These are phyloP conservation scores for Stereum hirsutum DNA, from an alignment of 1,284 basidiomycete species.

Conservation along the genomic window DNA sequence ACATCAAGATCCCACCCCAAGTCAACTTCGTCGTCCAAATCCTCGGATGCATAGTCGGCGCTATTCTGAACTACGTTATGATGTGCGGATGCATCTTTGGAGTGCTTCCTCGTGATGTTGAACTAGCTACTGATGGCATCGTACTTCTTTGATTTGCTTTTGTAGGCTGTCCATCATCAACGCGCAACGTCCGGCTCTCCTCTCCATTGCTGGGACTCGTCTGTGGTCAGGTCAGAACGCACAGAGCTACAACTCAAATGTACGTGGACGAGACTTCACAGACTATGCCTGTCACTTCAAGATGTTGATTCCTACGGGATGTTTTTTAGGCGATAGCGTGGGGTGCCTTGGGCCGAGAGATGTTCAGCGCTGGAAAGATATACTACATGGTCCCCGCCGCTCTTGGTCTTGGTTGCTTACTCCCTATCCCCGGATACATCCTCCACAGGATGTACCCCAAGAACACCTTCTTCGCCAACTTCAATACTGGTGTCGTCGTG, in stretches of 20 bases:
- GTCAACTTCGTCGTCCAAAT: slow-evolving; percentile 40
- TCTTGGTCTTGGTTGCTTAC: slow-evolving; percentile 21
- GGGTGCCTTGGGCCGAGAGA: slow-evolving; percentile 39
- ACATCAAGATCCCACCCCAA: slow-evolving; percentile 41
- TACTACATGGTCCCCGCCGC: slow-evolving; percentile 39
- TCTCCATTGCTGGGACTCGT: slow-evolving; percentile 32
- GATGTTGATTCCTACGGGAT: slow-evolving; percentile 10
- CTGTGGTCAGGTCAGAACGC: slow-evolving; percentile 40
- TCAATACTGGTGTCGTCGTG: too few relatives aligned
- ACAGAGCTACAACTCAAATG: slow-evolving; percentile 32
- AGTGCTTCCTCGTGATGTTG: not conserved
- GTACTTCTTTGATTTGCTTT: slow-evolving; percentile 18
- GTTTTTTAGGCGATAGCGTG: slow-evolving; percentile 46
- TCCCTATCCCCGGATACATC: slow-evolving; percentile 45
- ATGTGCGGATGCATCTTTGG: slow-evolving; percentile 18
- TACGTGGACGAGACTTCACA: slow-evolving; percentile 14
- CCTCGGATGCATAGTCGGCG: slow-evolving; percentile 38
- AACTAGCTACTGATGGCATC: slow-evolving; percentile 12
- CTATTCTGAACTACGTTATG: slow-evolving; percentile 30
- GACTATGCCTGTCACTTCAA: slow-evolving; percentile 1
- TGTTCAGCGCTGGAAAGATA: slow-evolving; percentile 17
- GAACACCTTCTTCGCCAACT: slow-evolving; percentile 29
- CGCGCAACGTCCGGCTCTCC: slow-evolving; percentile 26
- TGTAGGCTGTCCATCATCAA: not conserved
- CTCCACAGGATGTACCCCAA: slow-evolving; percentile 37